These are phyloP conservation scores for Populus hybrid DNA, from an alignment of 441 rosid genomes.

Conservation along the genomic window DNA sequence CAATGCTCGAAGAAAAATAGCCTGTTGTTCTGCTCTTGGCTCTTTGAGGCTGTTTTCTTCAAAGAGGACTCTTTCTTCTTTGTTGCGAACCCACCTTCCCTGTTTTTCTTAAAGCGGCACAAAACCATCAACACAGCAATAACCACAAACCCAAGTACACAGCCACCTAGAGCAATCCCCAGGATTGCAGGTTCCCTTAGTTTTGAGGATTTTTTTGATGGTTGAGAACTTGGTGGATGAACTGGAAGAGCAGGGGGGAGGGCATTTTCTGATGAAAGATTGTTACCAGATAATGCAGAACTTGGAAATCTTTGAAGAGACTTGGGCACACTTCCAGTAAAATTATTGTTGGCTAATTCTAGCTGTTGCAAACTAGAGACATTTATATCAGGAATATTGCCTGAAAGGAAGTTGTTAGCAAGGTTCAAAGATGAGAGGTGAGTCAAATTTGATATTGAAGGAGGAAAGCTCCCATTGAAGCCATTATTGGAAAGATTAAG, in stretches of 20 bases:
- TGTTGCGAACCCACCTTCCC: conserved; percentile 21
- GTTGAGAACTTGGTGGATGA: conserved; percentile 42
- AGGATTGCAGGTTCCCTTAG: conserved; percentile 52
- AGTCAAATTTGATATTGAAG: conserved; percentile 51
- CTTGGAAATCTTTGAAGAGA: conserved; percentile 67
- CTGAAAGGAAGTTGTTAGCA: conserved; percentile 68
- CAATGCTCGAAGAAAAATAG: conserved; percentile 73
- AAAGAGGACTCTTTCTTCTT: conserved; percentile 43
- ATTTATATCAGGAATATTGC: conserved; percentile 60
- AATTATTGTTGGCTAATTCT: conserved; percentile 62
- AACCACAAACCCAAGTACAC: conserved; percentile 40
- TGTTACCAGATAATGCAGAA: conserved; percentile 60
- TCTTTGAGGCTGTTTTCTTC: conserved; percentile 43
- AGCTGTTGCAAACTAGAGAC: conserved; percentile 50
- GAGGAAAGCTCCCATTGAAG: conserved; percentile 70
- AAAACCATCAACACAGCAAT: conserved; percentile 43
- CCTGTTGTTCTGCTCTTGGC: conserved; percentile 42
- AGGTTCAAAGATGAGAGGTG: conserved; percentile 52
- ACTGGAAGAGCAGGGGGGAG: conserved; percentile 50
- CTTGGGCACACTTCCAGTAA: conserved; percentile 57
- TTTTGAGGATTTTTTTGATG: conserved; percentile 33
- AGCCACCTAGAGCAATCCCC: conserved; percentile 53
- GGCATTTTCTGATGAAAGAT: conserved; percentile 35
- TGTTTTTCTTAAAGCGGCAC: conserved; percentile 38
- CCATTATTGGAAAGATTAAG: conserved; percentile 58